phyloP scores from a whole-genome alignment of 441 rosid genomes.

The Hura crepitans region DNA sequence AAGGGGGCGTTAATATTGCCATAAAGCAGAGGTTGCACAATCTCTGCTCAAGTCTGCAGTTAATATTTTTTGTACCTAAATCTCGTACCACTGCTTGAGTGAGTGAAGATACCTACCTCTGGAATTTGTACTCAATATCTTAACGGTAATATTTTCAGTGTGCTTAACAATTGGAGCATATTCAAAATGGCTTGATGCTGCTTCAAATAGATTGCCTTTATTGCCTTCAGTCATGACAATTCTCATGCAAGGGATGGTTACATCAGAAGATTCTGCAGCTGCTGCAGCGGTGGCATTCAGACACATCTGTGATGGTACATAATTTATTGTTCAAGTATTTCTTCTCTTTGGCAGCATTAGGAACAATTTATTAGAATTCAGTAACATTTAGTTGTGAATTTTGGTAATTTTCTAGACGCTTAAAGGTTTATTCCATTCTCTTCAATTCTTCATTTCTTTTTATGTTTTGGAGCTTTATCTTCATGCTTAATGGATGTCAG shows the following conservation, averaged over 20 bases:
- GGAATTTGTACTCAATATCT: constrained; percentile 18
- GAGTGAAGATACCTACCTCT: constrained; percentile 15
- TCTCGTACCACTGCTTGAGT: constrained; percentile 9
- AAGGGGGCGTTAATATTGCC: constrained; percentile 4
- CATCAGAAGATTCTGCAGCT: constrained; percentile 95
- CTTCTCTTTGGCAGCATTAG: constrained; percentile 3
- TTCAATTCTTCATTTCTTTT: background rate
- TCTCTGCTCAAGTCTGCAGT: constrained; percentile 6
- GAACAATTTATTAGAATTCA: background rate
- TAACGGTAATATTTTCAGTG: constrained; percentile 48
- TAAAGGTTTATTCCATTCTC: background rate
- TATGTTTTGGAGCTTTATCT: background rate
- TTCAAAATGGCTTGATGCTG: constrained; percentile 93
- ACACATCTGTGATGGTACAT: constrained; percentile 85
- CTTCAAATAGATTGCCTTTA: constrained; percentile 63
- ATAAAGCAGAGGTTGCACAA: constrained; percentile 14
- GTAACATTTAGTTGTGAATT: background rate
- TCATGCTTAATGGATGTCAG: background rate
- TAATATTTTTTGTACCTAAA: constrained; percentile 6
- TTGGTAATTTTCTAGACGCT: background rate
- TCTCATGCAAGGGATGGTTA: constrained; percentile 91
- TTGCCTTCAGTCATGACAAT: constrained; percentile 69
- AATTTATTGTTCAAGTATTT: constrained; percentile 11
- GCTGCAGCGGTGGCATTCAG: constrained; percentile 97
- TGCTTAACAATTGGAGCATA: constrained; percentile 96